Conservation (phyloP, 1,284 basidiomycete species). For the Kwoniella shivajii region DNA sequence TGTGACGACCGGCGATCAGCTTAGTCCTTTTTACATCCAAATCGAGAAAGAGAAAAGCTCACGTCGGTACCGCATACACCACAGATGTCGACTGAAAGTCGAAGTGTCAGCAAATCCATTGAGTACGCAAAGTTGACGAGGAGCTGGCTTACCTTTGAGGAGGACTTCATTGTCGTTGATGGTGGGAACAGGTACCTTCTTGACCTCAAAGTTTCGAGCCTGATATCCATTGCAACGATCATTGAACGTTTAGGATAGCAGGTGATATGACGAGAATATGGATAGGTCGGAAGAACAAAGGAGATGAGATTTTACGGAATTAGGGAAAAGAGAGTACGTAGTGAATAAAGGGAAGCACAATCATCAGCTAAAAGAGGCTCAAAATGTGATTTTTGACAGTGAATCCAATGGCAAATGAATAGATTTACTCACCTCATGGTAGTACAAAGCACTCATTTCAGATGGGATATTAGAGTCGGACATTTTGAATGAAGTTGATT, state of each 20-base stretch:
- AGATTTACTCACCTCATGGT: conserved; percentile 46
- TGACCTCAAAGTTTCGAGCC: conserved; percentile 67
- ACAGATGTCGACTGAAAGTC: conserved; percentile 49
- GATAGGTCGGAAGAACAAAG: background rate
- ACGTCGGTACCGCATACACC: conserved; percentile 76
- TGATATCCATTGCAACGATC: conserved; percentile 40
- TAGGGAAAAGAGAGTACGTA: background rate
- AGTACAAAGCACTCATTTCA: conserved; percentile 49
- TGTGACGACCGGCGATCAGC: conserved; percentile 3
- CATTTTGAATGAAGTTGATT: conserved; percentile 24
- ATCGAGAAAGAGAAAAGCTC: conserved; percentile 5
- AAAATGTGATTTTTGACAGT: too few relatives aligned
- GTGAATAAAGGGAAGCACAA: background rate
- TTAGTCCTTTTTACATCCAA: background rate
- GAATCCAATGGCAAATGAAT: too few relatives aligned
- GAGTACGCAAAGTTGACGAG: background rate
- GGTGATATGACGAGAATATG: background rate
- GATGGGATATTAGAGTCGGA: conserved; percentile 20
- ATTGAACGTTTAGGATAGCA: too few relatives aligned
- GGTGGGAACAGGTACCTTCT: conserved; percentile 64
- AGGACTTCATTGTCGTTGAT: conserved; percentile 68
- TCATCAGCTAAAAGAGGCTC: background rate
- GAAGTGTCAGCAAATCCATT: background rate
- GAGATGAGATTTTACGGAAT: background rate
- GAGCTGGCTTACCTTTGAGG: conserved; percentile 62